Conservation (phyloP, 768 basidiomycete species). For the Strobilomyces confusus region DNA sequence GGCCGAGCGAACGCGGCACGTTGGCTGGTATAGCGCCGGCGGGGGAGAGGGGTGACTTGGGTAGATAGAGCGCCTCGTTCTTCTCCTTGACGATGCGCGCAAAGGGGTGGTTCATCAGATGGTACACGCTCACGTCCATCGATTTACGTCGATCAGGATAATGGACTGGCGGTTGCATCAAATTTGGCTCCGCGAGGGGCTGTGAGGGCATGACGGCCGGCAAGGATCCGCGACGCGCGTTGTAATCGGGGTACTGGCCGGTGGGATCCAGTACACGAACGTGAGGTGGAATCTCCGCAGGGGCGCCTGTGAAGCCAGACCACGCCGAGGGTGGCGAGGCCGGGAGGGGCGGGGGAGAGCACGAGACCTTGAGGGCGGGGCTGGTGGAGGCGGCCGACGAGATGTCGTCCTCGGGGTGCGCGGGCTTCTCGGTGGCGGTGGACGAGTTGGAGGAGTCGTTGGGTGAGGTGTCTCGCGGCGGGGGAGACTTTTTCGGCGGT, state of each 20-base stretch:
- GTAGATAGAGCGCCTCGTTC: conserved; percentile 31
- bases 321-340: conserved; percentile 18
- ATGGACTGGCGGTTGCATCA: conserved; percentile 33
- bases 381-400: conserved; percentile 6
- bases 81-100: conserved; percentile 32
- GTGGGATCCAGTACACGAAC: conserved; percentile 21
- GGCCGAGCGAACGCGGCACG: conserved; percentile 34
- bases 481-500: conserved; percentile 9
- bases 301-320: conserved; percentile 34
- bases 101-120: conserved; percentile 47
- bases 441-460: conserved; percentile 31
- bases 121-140: conserved; percentile 43
- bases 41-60: conserved; percentile 33
- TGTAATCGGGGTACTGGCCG: conserved; percentile 32
- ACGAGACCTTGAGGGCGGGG: conserved; percentile 23
- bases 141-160: conserved; percentile 36
- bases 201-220: conserved; percentile 38
- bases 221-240: conserved; percentile 50
- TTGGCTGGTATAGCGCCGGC: conserved; percentile 31
- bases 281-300: conserved; percentile 22
- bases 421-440: conserved; percentile 40
- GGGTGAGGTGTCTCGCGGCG: conserved; percentile 26
- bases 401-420: conserved; percentile 14
- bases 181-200: conserved; percentile 24
- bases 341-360: conserved; percentile 16